Evolutionary conservation across 2,329 filamentous ascomycete genomes (phyloP).

Genomic region (Arthroderma uncinatum): DNA sequence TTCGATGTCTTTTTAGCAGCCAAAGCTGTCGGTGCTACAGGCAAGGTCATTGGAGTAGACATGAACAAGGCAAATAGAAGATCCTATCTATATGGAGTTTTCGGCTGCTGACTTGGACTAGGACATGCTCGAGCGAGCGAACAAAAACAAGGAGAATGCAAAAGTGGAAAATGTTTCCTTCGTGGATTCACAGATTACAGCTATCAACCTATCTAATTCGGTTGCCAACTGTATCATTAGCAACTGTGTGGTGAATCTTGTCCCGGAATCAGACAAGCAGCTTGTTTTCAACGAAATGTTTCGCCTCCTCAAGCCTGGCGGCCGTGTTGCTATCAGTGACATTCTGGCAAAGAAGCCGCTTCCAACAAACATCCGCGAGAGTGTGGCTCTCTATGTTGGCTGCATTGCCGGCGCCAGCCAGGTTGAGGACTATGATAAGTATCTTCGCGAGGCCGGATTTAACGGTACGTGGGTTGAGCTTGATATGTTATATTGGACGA

Average conservation of each 20-base stretch:
- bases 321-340: conserved; percentile 49
- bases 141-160: conserved; percentile 34
- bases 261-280: conserved; percentile 43
- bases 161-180: conserved; percentile 40
- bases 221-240: conserved; percentile 48
- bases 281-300: conserved; percentile 48
- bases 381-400: conserved; percentile 47
- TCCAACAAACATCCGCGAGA: conserved; percentile 37
- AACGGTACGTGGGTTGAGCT: conserved; percentile 25
- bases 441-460: conserved; percentile 43
- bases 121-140: conserved; percentile 46
- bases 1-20: conserved; percentile 49
- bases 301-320: conserved; percentile 47
- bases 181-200: conserved; percentile 42
- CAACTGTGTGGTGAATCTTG: conserved; percentile 54
- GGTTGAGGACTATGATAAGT: conserved; percentile 43
- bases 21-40: conserved; percentile 38
- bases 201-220: conserved; percentile 34
- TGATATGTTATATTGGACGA: conserved; percentile 4
- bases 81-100: neutral
- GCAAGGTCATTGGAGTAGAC: conserved; percentile 47
- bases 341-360: conserved; percentile 45
- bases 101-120: conserved; percentile 18
- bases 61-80: conserved; percentile 43
- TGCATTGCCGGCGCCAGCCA: conserved; percentile 49